These are phyloP conservation scores for Mixia osmundae DNA, from an alignment of 1,284 basidiomycete species.

Conservation along the genomic window DNA sequence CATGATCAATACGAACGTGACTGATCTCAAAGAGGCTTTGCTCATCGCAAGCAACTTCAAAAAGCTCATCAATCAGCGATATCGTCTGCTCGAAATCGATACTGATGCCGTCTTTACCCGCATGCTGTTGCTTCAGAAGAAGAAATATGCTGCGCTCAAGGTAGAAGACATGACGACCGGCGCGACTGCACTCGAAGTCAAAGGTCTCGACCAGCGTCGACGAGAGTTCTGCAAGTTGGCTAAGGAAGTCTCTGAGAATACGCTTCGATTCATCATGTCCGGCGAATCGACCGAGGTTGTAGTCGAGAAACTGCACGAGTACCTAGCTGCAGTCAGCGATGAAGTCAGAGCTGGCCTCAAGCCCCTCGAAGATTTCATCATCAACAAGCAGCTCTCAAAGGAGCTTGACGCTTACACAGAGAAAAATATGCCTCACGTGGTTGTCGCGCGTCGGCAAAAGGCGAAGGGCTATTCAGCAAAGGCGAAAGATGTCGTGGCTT, in stretches of 20 bases:
- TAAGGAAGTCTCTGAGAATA: conserved; percentile 75
- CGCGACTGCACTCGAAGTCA: conserved; percentile 53
- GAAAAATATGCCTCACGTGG: conserved; percentile 86
- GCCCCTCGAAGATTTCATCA: conserved; percentile 75
- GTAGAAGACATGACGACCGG: conserved; percentile 42
- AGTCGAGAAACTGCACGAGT: conserved; percentile 79
- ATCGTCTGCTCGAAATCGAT: conserved; percentile 89
- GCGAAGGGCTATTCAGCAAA: conserved; percentile 53
- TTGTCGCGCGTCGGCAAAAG: conserved; percentile 83
- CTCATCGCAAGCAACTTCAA: conserved; percentile 84
- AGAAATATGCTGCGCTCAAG: conserved; percentile 96
- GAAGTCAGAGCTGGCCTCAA: conserved; percentile 52
- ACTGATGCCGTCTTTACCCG: conserved; percentile 85
- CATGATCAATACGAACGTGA: conserved; percentile 91
- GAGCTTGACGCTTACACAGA: conserved; percentile 92
- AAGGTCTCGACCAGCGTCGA: conserved; percentile 97
- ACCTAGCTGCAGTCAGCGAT: conserved; percentile 47
- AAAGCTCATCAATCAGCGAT: conserved; percentile 84
- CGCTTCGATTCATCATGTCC: conserved; percentile 31
- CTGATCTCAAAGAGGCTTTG: conserved; percentile 62
- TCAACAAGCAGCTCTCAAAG: conserved; percentile 58
- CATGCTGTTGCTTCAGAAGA: conserved; percentile 84
- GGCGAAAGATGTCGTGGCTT: conserved; percentile 81
- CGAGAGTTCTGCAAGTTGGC: conserved; percentile 82
- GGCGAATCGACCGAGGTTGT: conserved; percentile 76